Percentiles rank a stretch among this genome's conserved stretches.
Conservation (phyloP, 1,284 basidiomycete genomes). For the Ustilago vetiveriae region DNA sequence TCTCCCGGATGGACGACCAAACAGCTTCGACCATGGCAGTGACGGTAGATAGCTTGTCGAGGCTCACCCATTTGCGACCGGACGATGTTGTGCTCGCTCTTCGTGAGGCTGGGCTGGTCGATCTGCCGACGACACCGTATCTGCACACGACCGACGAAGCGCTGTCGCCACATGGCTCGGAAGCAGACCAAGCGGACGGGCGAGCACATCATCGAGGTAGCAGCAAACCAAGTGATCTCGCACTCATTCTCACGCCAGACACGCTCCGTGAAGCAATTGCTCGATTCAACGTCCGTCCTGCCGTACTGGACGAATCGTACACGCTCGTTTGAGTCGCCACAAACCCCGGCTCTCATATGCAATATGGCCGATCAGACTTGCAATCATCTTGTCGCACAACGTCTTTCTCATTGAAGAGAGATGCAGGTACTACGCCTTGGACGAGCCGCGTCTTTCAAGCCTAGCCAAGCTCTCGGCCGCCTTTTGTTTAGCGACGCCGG, state of each 20-base stretch:
- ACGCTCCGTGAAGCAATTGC: slow-evolving; percentile 33
- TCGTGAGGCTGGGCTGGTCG: slow-evolving; percentile 83
- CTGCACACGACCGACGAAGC: slow-evolving; percentile 12
- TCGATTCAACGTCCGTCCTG: slow-evolving; percentile 42
- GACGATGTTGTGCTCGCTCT: slow-evolving; percentile 90
- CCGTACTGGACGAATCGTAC: slow-evolving; percentile 52
- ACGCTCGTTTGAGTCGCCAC: slow-evolving; percentile 25
- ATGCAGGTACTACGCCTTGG: slow-evolving; percentile 9
- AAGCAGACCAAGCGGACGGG: background rate
- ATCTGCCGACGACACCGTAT: slow-evolving; percentile 59
- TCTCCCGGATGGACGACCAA: slow-evolving; percentile 5
- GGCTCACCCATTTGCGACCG: slow-evolving; percentile 80
- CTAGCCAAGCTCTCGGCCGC: slow-evolving; percentile 35
- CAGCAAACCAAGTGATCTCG: background rate
- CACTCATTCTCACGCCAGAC: slow-evolving; percentile 44
- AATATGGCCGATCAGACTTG: no score
- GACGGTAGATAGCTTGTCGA: slow-evolving; percentile 73
- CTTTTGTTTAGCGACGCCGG: slow-evolving; percentile 26
- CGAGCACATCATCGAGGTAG: background rate
- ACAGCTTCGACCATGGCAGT: slow-evolving; percentile 36
- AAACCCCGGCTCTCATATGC: no score
- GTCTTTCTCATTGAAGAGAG: no score
- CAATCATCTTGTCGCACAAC: no score
- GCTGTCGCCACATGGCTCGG: background rate
- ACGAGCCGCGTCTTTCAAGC: slow-evolving; percentile 29